Base-by-base conservation (phyloP, 2,329 filamentous ascomycete species). In the Cyphellophora europaea region DNA sequence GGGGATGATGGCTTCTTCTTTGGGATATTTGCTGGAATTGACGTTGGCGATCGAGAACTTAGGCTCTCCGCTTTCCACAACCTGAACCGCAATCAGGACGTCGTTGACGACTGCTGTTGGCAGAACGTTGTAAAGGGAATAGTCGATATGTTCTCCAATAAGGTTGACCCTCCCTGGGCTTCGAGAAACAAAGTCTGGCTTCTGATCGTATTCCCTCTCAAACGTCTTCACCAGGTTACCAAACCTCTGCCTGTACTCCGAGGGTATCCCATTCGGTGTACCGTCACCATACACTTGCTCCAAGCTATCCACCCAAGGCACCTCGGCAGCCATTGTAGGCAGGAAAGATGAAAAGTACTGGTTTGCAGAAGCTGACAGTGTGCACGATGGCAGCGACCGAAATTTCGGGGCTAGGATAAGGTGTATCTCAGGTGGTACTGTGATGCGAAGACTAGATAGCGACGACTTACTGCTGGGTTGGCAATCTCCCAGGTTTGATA, bases 141-240 rank as follows among this genome's bases (percentile, higher is more conserved):
- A 98, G 66, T 98, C 91, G 53, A 98, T 94, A 66, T 98, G 91
- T 71, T 98, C 91, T 59, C 91, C 91, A 56, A 98, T 95, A 54
- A 98, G 91, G 66, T 96, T 96, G 48, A 98, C 91, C 48, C 91
- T 77, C 41, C 91, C 91, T 1, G 91, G 91, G 36, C 88, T 94
- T 44, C 91, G 79, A 6, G 89, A 76, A 13, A 96, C 77, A 52
- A 94, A 95, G 40, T 82, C 72, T 25, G 88, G 78, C 11, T 70
- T 64, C 33, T 75, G 70, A 48, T 77, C 79, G 61, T 89, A 93
- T 27, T 63, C 65, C 38, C 71, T 61, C 47, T 78, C 66, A 62
- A 96, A 96, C 47, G 71, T 71, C 33, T 72, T 63, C 27, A 89
- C 65, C 28, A 96, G 71, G 28, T 63, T 67, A 50, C 80, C 74